A percentile compares a stretch with the other conserved stretches of the same genome.
These are phyloP conservation scores for Backusella luteola DNA, from an alignment of 192 early-diverging fungal genomes.

Conservation along the genomic window DNA sequence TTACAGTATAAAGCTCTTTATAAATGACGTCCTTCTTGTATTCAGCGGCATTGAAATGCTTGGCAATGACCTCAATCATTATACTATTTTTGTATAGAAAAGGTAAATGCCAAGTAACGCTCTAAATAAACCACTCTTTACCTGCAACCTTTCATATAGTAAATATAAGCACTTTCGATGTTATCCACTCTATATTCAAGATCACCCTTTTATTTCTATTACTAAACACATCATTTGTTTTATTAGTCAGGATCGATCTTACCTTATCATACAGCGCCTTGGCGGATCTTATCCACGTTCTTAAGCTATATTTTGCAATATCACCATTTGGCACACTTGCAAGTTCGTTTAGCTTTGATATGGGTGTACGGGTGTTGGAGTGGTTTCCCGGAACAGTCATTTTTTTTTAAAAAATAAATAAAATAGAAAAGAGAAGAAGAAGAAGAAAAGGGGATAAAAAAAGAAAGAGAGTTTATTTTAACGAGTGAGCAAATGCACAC, in stretches of 20 bases:
- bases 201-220: conserved; percentile 24
- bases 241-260: background rate
- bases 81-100: background rate
- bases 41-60: background rate
- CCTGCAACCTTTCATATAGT: conserved; percentile 37
- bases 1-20: background rate
- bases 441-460: background rate
- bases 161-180: conserved; percentile 36
- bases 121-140: background rate
- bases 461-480: background rate
- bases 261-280: conserved; percentile 14
- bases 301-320: conserved; percentile 7
- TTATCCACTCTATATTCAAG: background rate
- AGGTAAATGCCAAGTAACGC: background rate
- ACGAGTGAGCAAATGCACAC: background rate
- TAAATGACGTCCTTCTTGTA: background rate
- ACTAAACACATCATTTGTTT: background rate
- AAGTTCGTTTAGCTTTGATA: background rate
- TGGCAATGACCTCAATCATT: background rate
- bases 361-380: background rate
- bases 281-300: conserved; percentile 13
- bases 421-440: background rate
- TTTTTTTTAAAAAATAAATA: background rate
- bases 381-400: background rate
- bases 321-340: conserved; percentile 12